phyloP scores from a whole-genome alignment of 306 rosid genomes.

The Macrotyloma uniflorum region DNA sequence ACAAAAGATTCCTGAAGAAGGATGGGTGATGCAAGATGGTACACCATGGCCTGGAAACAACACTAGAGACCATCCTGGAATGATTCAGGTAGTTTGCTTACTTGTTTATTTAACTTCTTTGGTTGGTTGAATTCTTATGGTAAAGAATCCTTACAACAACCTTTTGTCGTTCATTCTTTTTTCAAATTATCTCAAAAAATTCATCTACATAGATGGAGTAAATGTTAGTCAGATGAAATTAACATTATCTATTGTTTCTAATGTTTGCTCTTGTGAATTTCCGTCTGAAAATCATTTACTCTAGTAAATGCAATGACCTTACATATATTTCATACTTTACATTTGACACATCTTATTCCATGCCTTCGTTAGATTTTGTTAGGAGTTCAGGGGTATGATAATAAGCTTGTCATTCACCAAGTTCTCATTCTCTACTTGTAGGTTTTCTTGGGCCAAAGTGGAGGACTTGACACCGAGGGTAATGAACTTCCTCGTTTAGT shows the following conservation, averaged over 20 bases:
- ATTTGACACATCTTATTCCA: not conserved
- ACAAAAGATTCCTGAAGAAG: constrained; percentile 80
- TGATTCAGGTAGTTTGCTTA: constrained; percentile 75
- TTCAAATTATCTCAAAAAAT: not conserved
- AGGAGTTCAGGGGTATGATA: constrained; percentile 14
- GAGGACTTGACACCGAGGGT: constrained; percentile 87
- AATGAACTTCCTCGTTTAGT: constrained; percentile 88
- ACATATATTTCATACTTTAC: constrained; percentile 5
- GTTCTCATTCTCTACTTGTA: constrained; percentile 35
- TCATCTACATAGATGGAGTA: constrained; percentile 23
- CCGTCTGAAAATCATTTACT: not conserved
- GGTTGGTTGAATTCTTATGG: constrained; percentile 21
- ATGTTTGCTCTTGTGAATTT: not conserved
- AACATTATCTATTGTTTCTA: not conserved
- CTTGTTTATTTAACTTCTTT: constrained; percentile 3
- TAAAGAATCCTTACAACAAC: constrained; percentile 14
- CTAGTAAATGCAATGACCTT: not conserved
- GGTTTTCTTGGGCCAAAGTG: constrained; percentile 96
- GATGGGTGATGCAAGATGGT: constrained; percentile 97
- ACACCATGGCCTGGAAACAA: constrained; percentile 98
- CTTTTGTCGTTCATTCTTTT: constrained; percentile 16
- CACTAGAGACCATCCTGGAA: constrained; percentile 95
- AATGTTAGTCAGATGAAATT: constrained; percentile 2
- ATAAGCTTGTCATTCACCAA: constrained; percentile 3
- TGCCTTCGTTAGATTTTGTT: constrained; percentile 28